Percentiles rank a stretch among this genome's conserved stretches.
Evolutionary conservation across 805 yeast genomes (phyloP).

Genomic region (Ogataea minuta): DNA sequence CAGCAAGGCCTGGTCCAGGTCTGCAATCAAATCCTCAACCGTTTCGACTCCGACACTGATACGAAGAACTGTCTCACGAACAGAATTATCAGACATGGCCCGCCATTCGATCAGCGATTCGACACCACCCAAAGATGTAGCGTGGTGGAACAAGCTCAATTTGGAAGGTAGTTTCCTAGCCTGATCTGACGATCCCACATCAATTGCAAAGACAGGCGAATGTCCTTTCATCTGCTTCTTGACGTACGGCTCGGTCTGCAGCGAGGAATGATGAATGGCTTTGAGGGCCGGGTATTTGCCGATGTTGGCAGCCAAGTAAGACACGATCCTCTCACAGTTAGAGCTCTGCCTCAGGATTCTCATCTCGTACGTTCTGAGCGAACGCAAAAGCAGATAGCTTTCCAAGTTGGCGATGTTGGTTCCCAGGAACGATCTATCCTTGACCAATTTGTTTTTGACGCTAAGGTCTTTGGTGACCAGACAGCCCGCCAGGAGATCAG

Average conservation of each 20-base stretch:
- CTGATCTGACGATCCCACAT: constrained; percentile 44
- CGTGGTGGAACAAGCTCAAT: constrained; percentile 76
- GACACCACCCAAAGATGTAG: constrained; percentile 90
- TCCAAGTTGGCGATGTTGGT: constrained; percentile 80
- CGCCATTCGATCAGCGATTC: constrained; percentile 93
- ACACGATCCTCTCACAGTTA: constrained; percentile 61
- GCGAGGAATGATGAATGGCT: constrained; percentile 65
- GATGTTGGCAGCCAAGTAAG: constrained; percentile 51
- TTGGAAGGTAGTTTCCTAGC: constrained; percentile 66
- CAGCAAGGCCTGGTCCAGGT: constrained; percentile 59
- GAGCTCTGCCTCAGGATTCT: constrained; percentile 66
- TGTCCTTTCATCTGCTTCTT: constrained; percentile 61
- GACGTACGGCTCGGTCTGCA: constrained; percentile 71
- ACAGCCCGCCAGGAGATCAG: constrained; percentile 83
- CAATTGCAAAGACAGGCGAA: constrained; percentile 75
- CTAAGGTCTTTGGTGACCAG: constrained; percentile 59
- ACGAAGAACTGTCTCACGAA: constrained; percentile 59
- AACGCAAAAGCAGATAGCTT: constrained; percentile 68
- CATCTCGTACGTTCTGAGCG: constrained; percentile 76
- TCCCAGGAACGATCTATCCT: constrained; percentile 72
- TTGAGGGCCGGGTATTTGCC: constrained; percentile 47
- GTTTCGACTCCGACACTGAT: constrained; percentile 81
- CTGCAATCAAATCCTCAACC: constrained; percentile 70
- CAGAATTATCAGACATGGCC: constrained; percentile 62
- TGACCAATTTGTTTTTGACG: constrained; percentile 44